Evolutionary conservation across 768 basidiomycete genomes (phyloP).

Genomic region (Boletus tylopilopsis): DNA sequence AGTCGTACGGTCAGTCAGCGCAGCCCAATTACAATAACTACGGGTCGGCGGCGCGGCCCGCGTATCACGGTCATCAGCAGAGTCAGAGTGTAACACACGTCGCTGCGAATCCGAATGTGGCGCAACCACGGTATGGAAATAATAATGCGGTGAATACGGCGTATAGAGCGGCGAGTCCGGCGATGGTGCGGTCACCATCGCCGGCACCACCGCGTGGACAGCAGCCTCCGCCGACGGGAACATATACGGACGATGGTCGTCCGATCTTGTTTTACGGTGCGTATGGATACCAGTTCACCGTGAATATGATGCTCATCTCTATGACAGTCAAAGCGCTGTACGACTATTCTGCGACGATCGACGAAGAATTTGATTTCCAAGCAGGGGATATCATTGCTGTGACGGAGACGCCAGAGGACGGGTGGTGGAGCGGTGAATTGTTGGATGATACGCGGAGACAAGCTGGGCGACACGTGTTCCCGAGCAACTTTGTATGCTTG

Average conservation of each 20-base stretch:
- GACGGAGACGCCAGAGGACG: slow-evolving; percentile 76
- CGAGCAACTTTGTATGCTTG: slow-evolving; percentile 83
- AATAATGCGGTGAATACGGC: slow-evolving; percentile 8
- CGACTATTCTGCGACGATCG: slow-evolving; percentile 78
- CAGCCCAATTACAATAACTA: slow-evolving; percentile 7
- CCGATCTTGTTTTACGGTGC: slow-evolving; percentile 41
- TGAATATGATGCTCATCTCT: background rate
- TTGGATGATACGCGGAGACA: no score
- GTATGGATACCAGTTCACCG: background rate
- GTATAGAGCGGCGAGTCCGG: slow-evolving; percentile 45
- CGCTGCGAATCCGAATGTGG: slow-evolving; percentile 28
- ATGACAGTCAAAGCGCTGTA: slow-evolving; percentile 83
- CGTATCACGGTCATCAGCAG: slow-evolving; percentile 6
- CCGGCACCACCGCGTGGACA: slow-evolving; percentile 39
- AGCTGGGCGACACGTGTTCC: slow-evolving; percentile 57
- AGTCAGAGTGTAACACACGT: slow-evolving; percentile 25
- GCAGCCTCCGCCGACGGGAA: slow-evolving; percentile 56
- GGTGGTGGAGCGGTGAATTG: slow-evolving; percentile 75
- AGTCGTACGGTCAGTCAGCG: slow-evolving; percentile 16
- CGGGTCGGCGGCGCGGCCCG: background rate
- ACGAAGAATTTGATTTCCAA: slow-evolving; percentile 97
- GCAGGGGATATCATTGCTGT: slow-evolving; percentile 94
- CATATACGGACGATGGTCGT: slow-evolving; percentile 78
- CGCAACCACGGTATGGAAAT: slow-evolving; percentile 27
- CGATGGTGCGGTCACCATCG: slow-evolving; percentile 45